Evolutionary conservation across 2,329 filamentous ascomycete genomes (phyloP), one percentile per base, ranked within the genome.

Genomic region (Ilyonectria destructans): DNA sequence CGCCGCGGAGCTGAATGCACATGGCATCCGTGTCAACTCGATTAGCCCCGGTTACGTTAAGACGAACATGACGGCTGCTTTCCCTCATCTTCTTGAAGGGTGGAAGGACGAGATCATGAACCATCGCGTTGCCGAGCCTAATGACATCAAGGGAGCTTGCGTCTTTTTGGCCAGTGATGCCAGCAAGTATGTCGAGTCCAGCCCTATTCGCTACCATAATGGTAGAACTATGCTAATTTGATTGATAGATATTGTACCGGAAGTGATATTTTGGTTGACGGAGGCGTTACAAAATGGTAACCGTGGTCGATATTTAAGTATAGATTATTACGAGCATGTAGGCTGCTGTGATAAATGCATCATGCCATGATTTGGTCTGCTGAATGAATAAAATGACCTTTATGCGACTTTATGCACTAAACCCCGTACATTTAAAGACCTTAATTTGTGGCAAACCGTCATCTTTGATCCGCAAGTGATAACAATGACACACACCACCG

Each of bases 61-160:
- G 66, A 83, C 85, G 0, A 83, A 82, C 5, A 81, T 86, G 80
- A 86, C 84, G 6, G 76, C 80, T 8, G 72, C 77, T 40, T 86
- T 86, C 56, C 81, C 84, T 4, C 79, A 86, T 71, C 78, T 86
- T 2, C 70, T 86, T 0, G 84, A 86, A 54, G 77, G 80, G 5
- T 87, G 85, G 85, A 85, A 86, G 69, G 78, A 82, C 6, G 84
- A 86, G 67, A 83, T 83, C 9, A 86, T 86, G 83, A 85, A 83
- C 37, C 77, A 80, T 6, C 76, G 83, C 1, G 81, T 87, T 13
- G 84, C 84, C 2, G 80, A 84, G 71, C 85, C 85, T 0, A 83
- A 87, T 64, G 85, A 87, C 58, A 85, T 87, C 33, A 83, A 82
- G 73, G 85, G 85, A 12, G 83, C 82, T 1, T 85, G 83, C 71